Conservation (phyloP, 805 yeast genomes). For the Kodamaea jinghongensis region DNA sequence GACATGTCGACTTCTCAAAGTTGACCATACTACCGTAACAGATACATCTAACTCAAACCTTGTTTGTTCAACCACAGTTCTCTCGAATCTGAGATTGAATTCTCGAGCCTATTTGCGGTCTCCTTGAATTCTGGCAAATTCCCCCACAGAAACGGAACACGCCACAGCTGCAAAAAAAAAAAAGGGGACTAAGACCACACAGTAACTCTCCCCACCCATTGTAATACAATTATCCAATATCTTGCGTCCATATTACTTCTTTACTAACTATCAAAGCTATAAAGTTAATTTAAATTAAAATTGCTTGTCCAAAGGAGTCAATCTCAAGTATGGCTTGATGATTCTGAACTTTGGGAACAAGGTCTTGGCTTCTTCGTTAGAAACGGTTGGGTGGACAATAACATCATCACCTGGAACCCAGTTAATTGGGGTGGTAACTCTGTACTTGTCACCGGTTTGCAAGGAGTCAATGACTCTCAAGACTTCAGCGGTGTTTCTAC, state of each 20-base stretch:
- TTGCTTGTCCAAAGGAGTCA: conserved; percentile 42
- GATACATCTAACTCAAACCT: too few species aligned
- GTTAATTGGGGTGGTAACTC: conserved; percentile 88
- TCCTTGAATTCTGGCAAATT: too few species aligned
- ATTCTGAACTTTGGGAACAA: conserved; percentile 84
- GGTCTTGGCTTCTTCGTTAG: conserved; percentile 64
- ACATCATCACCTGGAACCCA: conserved; percentile 91
- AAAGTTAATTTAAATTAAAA: neutral
- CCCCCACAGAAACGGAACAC: too few species aligned
- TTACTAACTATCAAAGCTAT: conserved; percentile 8
- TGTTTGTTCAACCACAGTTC: too few species aligned
- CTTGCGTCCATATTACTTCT: neutral
- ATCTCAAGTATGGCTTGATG: conserved; percentile 88
- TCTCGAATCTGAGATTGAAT: too few species aligned
- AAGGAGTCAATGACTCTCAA: conserved; percentile 86
- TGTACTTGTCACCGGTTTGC: conserved; percentile 78
- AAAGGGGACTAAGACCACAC: neutral
- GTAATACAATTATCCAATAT: too few species aligned
- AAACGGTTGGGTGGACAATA: conserved; percentile 83
- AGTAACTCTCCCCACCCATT: too few species aligned
- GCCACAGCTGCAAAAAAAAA: too few species aligned
- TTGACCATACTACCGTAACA: too few species aligned
- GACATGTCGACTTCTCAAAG: too few species aligned
- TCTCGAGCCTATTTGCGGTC: too few species aligned
- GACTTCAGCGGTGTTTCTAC: conserved; percentile 92